A percentile compares a stretch with the other conserved stretches of the same genome.
phyloP scores from a whole-genome alignment of 2,329 filamentous ascomycete species.

The Teratosphaeria nubilosa region DNA sequence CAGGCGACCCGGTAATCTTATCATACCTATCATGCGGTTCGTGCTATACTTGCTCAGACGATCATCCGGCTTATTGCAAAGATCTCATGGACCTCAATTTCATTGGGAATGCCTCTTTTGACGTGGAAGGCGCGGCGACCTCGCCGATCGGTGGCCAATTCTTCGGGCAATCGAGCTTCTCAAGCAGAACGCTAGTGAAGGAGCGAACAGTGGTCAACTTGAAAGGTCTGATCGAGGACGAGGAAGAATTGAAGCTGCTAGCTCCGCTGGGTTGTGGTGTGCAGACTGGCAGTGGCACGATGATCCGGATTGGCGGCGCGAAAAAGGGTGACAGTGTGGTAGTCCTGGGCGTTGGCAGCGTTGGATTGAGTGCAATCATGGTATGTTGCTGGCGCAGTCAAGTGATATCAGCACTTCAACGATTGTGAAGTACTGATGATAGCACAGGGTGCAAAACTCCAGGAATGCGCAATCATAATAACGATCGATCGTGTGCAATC shows the following conservation, averaged over 20 bases:
- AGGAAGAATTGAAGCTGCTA: slow-evolving; percentile 15
- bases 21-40: slow-evolving; percentile 13
- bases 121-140: neutral
- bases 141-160: slow-evolving; percentile 13
- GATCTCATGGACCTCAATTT: neutral
- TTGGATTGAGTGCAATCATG: slow-evolving; percentile 29
- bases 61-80: neutral
- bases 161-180: slow-evolving; percentile 19
- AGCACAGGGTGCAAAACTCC: slow-evolving; percentile 9
- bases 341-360: slow-evolving; percentile 16
- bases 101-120: neutral
- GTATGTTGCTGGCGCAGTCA: neutral
- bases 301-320: slow-evolving; percentile 16
- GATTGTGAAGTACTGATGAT: neutral
- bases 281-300: slow-evolving; percentile 18
- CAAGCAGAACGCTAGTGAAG: slow-evolving; percentile 14
- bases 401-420: neutral
- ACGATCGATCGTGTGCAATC: slow-evolving; percentile 26
- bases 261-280: slow-evolving; percentile 18
- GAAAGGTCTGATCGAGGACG: slow-evolving; percentile 12
- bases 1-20: slow-evolving; percentile 16
- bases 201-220: slow-evolving; percentile 14
- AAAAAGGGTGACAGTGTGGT: slow-evolving; percentile 12
- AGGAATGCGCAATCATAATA: slow-evolving; percentile 26
- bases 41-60: neutral